These are phyloP conservation scores for Fusarium proliferatum DNA, from an alignment of 2,329 filamentous ascomycete species.

Conservation along the genomic window DNA sequence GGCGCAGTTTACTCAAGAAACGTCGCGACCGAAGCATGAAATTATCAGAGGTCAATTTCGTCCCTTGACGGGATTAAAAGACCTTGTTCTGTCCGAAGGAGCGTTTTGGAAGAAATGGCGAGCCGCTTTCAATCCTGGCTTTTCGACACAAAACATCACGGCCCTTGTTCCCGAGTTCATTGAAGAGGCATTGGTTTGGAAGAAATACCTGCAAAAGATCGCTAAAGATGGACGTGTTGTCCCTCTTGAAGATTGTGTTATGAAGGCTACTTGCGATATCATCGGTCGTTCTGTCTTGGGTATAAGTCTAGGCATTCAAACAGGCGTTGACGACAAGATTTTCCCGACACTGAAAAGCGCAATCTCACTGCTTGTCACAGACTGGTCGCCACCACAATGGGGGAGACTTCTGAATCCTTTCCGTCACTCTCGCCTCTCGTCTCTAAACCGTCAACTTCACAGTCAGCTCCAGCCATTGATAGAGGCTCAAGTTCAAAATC, in stretches of 20 bases:
- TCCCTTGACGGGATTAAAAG: not conserved
- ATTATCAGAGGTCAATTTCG: not conserved
- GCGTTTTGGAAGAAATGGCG: slow-evolving; percentile 7
- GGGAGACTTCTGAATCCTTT: not conserved
- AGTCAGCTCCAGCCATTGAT: not conserved
- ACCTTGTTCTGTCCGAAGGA: not conserved
- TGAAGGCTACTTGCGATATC: slow-evolving; percentile 12
- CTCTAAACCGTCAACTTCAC: not conserved
- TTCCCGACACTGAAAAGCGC: not conserved
- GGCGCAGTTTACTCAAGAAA: not conserved
- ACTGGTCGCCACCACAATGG: slow-evolving; percentile 1
- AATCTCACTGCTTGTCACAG: not conserved
- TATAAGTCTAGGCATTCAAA: not conserved
- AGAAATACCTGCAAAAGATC: not conserved
- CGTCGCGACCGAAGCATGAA: not conserved
- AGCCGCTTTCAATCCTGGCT: not conserved
- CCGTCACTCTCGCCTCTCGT: not conserved
- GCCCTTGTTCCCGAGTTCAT: not conserved
- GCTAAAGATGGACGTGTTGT: not conserved
- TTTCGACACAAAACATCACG: not conserved
- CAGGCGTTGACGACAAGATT: not conserved
- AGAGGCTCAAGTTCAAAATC: not conserved
- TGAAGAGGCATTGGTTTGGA: not conserved
- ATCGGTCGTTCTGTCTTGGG: slow-evolving; percentile 1
- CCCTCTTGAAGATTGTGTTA: not conserved